These are phyloP conservation scores for Ogataea nitratoaversa DNA, from an alignment of 805 yeast species.

Conservation along the genomic window DNA sequence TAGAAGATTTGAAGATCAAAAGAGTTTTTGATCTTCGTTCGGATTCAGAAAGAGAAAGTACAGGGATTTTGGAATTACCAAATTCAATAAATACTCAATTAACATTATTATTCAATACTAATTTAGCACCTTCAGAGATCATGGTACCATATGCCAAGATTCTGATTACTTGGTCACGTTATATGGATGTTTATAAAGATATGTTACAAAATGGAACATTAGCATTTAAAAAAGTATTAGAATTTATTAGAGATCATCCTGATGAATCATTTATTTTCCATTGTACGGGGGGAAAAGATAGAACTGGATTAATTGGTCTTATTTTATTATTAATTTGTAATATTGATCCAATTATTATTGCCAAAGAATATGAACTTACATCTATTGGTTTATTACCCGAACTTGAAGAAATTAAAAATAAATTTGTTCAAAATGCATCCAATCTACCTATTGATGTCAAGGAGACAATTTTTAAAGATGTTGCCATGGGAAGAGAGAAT, in stretches of 20 bases:
- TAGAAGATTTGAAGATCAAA: conserved; percentile 41
- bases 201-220: conserved; percentile 47
- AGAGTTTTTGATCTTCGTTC: conserved; percentile 69
- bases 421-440: conserved; percentile 31
- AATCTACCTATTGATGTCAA: conserved; percentile 15
- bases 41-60: conserved; percentile 44
- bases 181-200: conserved; percentile 56
- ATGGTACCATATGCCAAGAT: conserved; percentile 52
- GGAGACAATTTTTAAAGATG: conserved; percentile 20
- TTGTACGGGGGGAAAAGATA: conserved; percentile 85
- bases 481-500: conserved; percentile 35
- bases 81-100: conserved; percentile 47
- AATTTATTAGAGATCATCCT: conserved; percentile 51
- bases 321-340: conserved; percentile 58
- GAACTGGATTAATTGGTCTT: conserved; percentile 76
- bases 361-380: conserved; percentile 76
- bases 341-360: conserved; percentile 59
- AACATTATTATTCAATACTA: conserved; percentile 51
- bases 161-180: conserved; percentile 58
- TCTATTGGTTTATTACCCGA: conserved; percentile 57
- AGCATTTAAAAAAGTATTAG: conserved; percentile 48
- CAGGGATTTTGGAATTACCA: conserved; percentile 42
- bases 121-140: conserved; percentile 61
- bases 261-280: conserved; percentile 57
- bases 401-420: conserved; percentile 33